Evolutionary conservation across 306 rosid species (phyloP), one percentile per base, ranked within the genome.

Genomic region (Neltuma alba): DNA sequence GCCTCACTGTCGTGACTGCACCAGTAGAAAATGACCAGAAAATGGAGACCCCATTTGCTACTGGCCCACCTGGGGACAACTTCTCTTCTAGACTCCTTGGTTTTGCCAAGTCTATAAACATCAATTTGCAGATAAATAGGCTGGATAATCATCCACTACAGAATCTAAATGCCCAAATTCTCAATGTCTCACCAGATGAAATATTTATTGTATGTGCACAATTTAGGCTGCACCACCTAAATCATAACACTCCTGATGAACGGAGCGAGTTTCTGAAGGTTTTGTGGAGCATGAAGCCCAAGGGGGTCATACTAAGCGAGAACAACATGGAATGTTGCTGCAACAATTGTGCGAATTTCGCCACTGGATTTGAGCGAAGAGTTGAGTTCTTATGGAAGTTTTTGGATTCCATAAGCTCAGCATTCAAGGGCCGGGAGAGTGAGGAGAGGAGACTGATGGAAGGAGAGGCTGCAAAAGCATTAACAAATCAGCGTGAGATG

Each of bases 381-480:
- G 97, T 92, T 61, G 97, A 94, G 55, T 87, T 81, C 81, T 66
- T 92, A 14, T 94, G 97, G 99, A 84, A 82, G 84, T 92, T 94
- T 67, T 76, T 94, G 76, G 99, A 94, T 58, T 92, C 99, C 11
- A 94, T 91, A 0, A 92, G 97, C 84, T 47, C 83, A 0, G 95
- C 97, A 0, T 94, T 92, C 88, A 92, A 92, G 81, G 91, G 93
- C 0, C 81, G 92, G 1, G 98, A 92, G 80, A 89, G 91, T 13
- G 91, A 89, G 1, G 97, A 92, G 63, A 88, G 98, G 83, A 88
- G 88, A 23, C 61, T 94, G 88, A 92, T 94, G 97, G 98, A 94
- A 81, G 97, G 93, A 3, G 97, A 94, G 84, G 97, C 97, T 0
- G 94, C 98, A 3, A 92, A 85, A 76, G 94, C 85, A 10, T 57